These are phyloP conservation scores for Fonsecaea monophora DNA, from an alignment of 2,329 filamentous ascomycete genomes.

Conservation along the genomic window DNA sequence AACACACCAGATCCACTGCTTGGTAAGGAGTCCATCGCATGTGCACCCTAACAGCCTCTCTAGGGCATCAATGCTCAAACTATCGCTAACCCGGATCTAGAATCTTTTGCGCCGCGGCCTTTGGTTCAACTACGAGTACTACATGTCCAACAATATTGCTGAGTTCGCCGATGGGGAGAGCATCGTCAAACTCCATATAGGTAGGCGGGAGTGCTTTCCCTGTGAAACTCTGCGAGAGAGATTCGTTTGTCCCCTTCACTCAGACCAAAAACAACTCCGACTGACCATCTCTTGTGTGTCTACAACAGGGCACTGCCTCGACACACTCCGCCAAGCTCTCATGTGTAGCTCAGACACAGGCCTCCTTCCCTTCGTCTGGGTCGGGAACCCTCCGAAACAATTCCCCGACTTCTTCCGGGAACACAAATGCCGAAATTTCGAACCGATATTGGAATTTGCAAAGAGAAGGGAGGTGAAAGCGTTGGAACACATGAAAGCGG, in stretches of 20 bases:
- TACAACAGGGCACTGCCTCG: constrained; percentile 1
- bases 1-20: background rate
- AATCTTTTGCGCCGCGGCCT: background rate
- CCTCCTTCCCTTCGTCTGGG: constrained; percentile 6
- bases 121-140: background rate
- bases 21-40: background rate
- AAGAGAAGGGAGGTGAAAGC: constrained; percentile 1
- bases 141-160: background rate
- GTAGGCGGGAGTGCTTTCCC: background rate
- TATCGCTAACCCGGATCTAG: background rate
- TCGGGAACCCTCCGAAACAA: background rate
- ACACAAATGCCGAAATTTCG: constrained; percentile 5
- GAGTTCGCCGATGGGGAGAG: background rate
- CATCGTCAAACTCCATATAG: constrained; percentile 7
- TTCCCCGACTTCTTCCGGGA: constrained; percentile 1
- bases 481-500: constrained; percentile 1
- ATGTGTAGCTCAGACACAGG: constrained; percentile 1
- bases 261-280: background rate
- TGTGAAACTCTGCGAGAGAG: background rate
- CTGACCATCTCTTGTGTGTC: background rate
- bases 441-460: background rate
- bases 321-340: constrained; percentile 4
- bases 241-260: background rate
- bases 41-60: background rate
- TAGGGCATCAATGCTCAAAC: background rate